phyloP scores from a whole-genome alignment of 495 filamentous ascomycete genomes.

The Podospora tetraspora region DNA sequence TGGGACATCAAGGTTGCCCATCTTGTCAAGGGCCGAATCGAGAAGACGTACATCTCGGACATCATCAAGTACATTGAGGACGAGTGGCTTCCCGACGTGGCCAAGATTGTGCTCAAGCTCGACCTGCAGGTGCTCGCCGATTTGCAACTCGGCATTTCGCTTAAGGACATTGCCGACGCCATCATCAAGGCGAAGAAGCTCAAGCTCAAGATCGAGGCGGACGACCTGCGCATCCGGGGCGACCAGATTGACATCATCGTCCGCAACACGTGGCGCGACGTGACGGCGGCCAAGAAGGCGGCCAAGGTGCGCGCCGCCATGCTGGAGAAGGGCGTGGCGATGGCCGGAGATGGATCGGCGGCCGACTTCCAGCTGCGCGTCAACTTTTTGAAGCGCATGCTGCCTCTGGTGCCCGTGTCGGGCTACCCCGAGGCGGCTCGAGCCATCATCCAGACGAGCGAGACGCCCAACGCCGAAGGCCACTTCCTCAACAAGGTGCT shows the following conservation, averaged over 20 bases:
- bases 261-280: conserved; percentile 43
- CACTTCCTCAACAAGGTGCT: conserved; percentile 62
- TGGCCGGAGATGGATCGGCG: conserved; percentile 39
- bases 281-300: conserved; percentile 37
- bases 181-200: conserved; percentile 76
- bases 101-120: conserved; percentile 68
- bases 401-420: conserved; percentile 74
- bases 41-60: conserved; percentile 76
- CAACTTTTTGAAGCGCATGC: conserved; percentile 72
- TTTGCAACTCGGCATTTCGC: conserved; percentile 69
- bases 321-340: conserved; percentile 25
- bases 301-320: conserved; percentile 48
- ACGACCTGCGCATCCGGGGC: conserved; percentile 29
- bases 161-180: conserved; percentile 62
- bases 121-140: conserved; percentile 70
- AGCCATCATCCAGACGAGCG: conserved; percentile 72
- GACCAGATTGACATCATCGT: conserved; percentile 55
- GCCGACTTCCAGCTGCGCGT: conserved; percentile 74
- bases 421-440: conserved; percentile 81
- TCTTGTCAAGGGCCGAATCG: conserved; percentile 84
- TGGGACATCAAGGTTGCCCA: conserved; percentile 67
- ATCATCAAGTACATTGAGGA: conserved; percentile 74
- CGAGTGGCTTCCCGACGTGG: conserved; percentile 67
- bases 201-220: conserved; percentile 54
- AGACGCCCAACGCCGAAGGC: conserved; percentile 35